Conservation (phyloP, 108 stramenopile genomes). For the Pseudonitzschia pungens region DNA sequence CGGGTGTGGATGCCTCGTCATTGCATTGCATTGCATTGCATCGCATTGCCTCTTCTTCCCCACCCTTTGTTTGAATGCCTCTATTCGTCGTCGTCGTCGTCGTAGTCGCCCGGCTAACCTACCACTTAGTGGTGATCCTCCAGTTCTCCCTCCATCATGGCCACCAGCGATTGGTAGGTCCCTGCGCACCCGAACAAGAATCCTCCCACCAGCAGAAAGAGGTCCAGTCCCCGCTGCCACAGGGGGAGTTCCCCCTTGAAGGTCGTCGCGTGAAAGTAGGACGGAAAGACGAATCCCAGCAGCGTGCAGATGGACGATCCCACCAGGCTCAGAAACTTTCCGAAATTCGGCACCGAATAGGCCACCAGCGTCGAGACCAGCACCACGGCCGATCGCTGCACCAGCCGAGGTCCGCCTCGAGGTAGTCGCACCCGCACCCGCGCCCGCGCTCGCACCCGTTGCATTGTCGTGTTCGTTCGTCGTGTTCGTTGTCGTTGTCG, state of each 20-base stretch:
- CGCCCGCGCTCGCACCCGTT: no score
- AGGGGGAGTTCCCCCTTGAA: conserved; percentile 47
- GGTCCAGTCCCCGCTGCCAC: conserved; percentile 45
- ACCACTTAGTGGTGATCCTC: conserved; percentile 9
- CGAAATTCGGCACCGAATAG: conserved; percentile 67
- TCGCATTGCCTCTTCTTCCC: no score
- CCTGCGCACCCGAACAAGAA: conserved; percentile 59
- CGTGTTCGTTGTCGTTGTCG: background rate
- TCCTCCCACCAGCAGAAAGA: conserved; percentile 52
- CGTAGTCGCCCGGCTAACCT: no score
- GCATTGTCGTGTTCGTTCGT: conserved; percentile 17
- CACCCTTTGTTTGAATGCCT: no score
- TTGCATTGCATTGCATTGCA: no score
- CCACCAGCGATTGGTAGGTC: conserved; percentile 57
- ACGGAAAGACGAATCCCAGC: conserved; percentile 72
- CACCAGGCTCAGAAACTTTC: conserved; percentile 67
- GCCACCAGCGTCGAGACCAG: conserved; percentile 58
- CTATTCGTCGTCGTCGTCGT: no score
- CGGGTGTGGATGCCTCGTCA: no score
- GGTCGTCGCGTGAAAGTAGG: conserved; percentile 62
- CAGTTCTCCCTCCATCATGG: conserved; percentile 36
- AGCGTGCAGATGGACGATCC: conserved; percentile 74
- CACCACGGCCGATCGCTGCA: conserved; percentile 48
- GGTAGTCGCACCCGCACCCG: conserved; percentile 24
- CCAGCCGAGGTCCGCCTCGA: conserved; percentile 6